Conservation (phyloP, 306 rosid genomes). For the Biancaea sappan region DNA sequence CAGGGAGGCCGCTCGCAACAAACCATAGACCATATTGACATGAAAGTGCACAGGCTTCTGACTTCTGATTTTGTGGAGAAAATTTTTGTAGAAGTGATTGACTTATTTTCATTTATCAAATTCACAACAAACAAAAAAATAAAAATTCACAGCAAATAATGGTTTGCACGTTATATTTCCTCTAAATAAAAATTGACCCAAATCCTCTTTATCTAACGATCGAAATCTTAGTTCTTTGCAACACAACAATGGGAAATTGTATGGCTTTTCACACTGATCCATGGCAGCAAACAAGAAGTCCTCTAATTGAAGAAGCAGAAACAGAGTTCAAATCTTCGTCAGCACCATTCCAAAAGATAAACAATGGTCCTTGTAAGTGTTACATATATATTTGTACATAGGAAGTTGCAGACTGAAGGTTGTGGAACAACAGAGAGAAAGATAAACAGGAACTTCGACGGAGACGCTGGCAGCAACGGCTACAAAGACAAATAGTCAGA, state of each 20-base stretch:
- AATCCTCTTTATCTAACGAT: conserved; percentile 43
- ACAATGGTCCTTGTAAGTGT: conserved; percentile 32
- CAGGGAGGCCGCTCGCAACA: too few relatives aligned
- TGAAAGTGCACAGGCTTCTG: background rate
- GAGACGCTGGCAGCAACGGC: too few relatives aligned
- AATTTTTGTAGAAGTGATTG: background rate
- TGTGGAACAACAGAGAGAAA: conserved; percentile 21
- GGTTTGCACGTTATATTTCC: conserved; percentile 52
- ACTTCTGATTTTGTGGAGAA: background rate
- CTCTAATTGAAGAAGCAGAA: conserved; percentile 36
- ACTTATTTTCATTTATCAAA: background rate
- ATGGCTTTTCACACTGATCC: conserved; percentile 32
- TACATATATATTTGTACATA: conserved; percentile 1
- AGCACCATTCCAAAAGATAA: conserved; percentile 27
- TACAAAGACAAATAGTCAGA: too few relatives aligned
- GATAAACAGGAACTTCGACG: conserved; percentile 35
- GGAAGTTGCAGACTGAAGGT: conserved; percentile 46
- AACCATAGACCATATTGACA: background rate
- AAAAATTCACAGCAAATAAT: too few relatives aligned
- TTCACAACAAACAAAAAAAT: background rate
- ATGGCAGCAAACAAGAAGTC: conserved; percentile 34
- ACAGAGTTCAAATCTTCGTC: conserved; percentile 31
- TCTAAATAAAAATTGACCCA: too few relatives aligned
- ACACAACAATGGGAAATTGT: conserved; percentile 65
- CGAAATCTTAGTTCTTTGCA: conserved; percentile 27